A percentile compares a stretch with the other conserved stretches of the same genome.
These are phyloP conservation scores for Russula dissimulans DNA, from an alignment of 768 basidiomycete species.

Conservation along the genomic window DNA sequence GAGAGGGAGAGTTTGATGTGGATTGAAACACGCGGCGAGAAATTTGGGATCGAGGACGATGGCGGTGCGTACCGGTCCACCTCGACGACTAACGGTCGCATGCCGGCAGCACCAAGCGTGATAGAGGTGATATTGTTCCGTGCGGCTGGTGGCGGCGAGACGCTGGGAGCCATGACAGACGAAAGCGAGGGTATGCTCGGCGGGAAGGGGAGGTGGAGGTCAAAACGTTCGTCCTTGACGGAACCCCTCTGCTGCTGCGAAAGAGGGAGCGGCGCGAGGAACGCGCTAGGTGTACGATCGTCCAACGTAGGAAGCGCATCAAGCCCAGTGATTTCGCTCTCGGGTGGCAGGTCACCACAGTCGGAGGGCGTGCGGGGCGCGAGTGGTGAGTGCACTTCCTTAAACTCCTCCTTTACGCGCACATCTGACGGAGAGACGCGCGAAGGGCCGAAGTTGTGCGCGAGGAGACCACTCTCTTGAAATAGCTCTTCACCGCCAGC, in stretches of 20 bases:
- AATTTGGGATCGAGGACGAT: conserved; percentile 29
- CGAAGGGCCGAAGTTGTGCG: conserved; percentile 28
- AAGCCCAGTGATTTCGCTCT: background rate
- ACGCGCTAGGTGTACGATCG: conserved; percentile 1
- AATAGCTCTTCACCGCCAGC: conserved; percentile 72
- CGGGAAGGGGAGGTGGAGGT: conserved; percentile 13
- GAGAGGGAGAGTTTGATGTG: conserved; percentile 52
- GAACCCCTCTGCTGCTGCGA: background rate
- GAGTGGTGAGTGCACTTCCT: conserved; percentile 11
- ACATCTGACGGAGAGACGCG: conserved; percentile 12
- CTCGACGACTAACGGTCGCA: conserved; percentile 52
- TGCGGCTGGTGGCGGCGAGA: conserved; percentile 27
- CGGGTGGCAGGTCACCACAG: conserved; percentile 3
- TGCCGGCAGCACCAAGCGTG: conserved; percentile 56
- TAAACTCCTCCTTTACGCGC: conserved; percentile 33
- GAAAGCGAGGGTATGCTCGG: conserved; percentile 8
- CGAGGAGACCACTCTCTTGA: conserved; percentile 33
- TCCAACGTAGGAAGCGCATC: background rate
- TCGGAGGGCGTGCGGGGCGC: conserved; percentile 28
- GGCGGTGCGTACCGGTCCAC: conserved; percentile 42
- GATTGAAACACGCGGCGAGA: conserved; percentile 35
- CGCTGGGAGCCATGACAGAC: conserved; percentile 10
- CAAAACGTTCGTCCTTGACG: conserved; percentile 13
- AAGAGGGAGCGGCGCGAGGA: conserved; percentile 18
- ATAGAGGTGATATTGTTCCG: conserved; percentile 34